Evolutionary conservation across 106 monocot species (phyloP).

Genomic region (Triglochin maritima): DNA sequence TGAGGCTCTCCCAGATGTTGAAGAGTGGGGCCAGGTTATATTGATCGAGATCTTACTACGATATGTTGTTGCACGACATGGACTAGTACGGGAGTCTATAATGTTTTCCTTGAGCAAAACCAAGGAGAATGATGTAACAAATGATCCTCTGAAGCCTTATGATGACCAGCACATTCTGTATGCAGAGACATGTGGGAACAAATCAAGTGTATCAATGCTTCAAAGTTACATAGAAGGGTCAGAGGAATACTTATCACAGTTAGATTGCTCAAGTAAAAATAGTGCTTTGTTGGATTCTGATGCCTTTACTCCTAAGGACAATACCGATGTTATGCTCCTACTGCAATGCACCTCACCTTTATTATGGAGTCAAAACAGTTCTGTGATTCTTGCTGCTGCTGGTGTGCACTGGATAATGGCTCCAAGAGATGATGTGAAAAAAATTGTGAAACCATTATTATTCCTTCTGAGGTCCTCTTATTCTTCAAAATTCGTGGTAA

Average conservation of each 20-base stretch:
- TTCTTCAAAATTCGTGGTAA: slow-evolving; percentile 86
- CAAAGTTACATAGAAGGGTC: slow-evolving; percentile 56
- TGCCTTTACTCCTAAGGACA: slow-evolving; percentile 30
- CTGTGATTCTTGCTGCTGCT: slow-evolving; percentile 89
- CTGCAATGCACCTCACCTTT: slow-evolving; percentile 81
- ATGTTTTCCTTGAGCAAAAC: slow-evolving; percentile 26
- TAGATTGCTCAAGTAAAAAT: slow-evolving; percentile 6
- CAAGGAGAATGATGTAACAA: not conserved
- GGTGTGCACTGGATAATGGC: slow-evolving; percentile 90
- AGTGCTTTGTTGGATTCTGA: not conserved
- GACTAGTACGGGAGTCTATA: slow-evolving; percentile 64
- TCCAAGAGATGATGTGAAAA: slow-evolving; percentile 40
- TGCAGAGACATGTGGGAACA: slow-evolving; percentile 6
- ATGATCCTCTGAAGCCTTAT: not conserved
- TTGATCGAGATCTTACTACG: slow-evolving; percentile 77
- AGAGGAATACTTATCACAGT: slow-evolving; percentile 23
- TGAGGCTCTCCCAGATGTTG: slow-evolving; percentile 83
- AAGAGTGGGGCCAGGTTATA: slow-evolving; percentile 92
- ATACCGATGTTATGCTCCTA: slow-evolving; percentile 64
- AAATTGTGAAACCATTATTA: slow-evolving; percentile 71
- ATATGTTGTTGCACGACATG: slow-evolving; percentile 77
- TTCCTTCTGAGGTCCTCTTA: slow-evolving; percentile 70
- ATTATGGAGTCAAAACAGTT: slow-evolving; percentile 94
- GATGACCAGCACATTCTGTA: not conserved
- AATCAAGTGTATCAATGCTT: slow-evolving; percentile 32